Conservation (phyloP, 805 yeast species). For the Trichomonascus vanleenenianus region DNA sequence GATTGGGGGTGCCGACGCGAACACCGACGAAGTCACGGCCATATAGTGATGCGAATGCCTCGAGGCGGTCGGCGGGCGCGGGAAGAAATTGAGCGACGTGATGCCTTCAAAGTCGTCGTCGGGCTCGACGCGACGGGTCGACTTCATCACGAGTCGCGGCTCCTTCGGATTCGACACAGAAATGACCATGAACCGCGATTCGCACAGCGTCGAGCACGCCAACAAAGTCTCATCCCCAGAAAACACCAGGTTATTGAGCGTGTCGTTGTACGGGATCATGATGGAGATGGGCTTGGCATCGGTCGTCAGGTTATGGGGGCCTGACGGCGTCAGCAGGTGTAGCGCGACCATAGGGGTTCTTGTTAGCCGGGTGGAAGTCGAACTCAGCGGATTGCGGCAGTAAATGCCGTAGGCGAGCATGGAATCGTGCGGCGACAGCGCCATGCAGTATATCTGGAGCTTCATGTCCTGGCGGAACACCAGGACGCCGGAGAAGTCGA, state of each 20-base stretch:
- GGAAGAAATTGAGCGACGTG: constrained; percentile 69
- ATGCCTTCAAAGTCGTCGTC: constrained; percentile 82
- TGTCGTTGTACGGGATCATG: constrained; percentile 72
- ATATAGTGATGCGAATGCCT: constrained; percentile 26
- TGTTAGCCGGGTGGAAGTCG: background rate
- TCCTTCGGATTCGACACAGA: constrained; percentile 54
- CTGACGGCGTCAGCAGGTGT: constrained; percentile 26
- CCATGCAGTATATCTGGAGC: constrained; percentile 74
- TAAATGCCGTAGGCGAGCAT: constrained; percentile 75
- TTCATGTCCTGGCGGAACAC: constrained; percentile 61
- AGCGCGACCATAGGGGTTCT: constrained; percentile 54
- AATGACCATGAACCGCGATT: constrained; percentile 71
- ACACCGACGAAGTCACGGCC: constrained; percentile 37
- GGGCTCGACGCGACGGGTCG: constrained; percentile 52
- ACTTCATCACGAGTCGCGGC: constrained; percentile 63
- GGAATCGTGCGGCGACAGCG: constrained; percentile 56
- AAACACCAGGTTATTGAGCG: constrained; percentile 65
- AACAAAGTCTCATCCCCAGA: constrained; percentile 64
- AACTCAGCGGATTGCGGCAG: constrained; percentile 38
- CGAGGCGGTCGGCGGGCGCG: constrained; percentile 38
- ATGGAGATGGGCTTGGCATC: constrained; percentile 10
- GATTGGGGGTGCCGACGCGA: constrained; percentile 61
- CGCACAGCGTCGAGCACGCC: constrained; percentile 69
- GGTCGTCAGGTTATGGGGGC: background rate
- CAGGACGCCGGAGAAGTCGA: constrained; percentile 52